phyloP scores from a whole-genome alignment of 202 grass and related monocot genomes.

The Digitaria exilis region DNA sequence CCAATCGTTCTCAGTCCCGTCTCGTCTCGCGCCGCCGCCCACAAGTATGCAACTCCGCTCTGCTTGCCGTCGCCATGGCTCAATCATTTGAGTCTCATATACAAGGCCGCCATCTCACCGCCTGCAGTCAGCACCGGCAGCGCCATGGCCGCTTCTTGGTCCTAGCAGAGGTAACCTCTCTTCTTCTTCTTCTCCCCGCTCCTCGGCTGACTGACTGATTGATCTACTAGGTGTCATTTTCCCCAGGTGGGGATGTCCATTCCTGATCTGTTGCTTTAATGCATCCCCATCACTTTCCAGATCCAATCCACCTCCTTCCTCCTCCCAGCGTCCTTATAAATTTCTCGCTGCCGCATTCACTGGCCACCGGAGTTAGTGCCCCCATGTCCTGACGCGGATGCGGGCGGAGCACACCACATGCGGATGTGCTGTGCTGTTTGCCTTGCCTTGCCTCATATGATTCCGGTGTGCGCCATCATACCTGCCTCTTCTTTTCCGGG shows the following conservation, averaged over 20 bases:
- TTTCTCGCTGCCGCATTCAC: slow-evolving; percentile 49
- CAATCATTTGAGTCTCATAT: not conserved
- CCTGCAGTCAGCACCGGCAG: not conserved
- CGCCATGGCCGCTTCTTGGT: slow-evolving; percentile 31
- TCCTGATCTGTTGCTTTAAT: slow-evolving; percentile 50
- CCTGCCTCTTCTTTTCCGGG: slow-evolving; percentile 5
- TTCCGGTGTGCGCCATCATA: slow-evolving; percentile 48
- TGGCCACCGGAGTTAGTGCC: slow-evolving; percentile 51
- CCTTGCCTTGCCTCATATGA: slow-evolving; percentile 48
- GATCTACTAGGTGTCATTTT: slow-evolving; percentile 50
- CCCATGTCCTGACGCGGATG: slow-evolving; percentile 52
- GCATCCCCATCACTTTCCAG: slow-evolving; percentile 53
- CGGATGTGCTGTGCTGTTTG: slow-evolving; percentile 38
- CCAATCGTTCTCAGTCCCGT: slow-evolving; percentile 9
- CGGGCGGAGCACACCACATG: slow-evolving; percentile 12
- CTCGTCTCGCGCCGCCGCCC: not conserved
- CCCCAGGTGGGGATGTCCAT: slow-evolving; percentile 47
- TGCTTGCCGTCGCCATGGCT: slow-evolving; percentile 35
- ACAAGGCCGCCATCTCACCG: not conserved
- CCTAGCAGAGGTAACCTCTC: slow-evolving; percentile 36
- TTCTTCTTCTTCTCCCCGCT: not conserved
- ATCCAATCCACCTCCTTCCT: slow-evolving; percentile 43
- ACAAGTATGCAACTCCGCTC: slow-evolving; percentile 5
- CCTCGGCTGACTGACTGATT: not conserved
- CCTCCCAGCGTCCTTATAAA: slow-evolving; percentile 26